Percentiles rank a stretch among this genome's conserved stretches.
Conservation (phyloP, 2,329 filamentous ascomycete species). For the Rutstroemia sp. region DNA sequence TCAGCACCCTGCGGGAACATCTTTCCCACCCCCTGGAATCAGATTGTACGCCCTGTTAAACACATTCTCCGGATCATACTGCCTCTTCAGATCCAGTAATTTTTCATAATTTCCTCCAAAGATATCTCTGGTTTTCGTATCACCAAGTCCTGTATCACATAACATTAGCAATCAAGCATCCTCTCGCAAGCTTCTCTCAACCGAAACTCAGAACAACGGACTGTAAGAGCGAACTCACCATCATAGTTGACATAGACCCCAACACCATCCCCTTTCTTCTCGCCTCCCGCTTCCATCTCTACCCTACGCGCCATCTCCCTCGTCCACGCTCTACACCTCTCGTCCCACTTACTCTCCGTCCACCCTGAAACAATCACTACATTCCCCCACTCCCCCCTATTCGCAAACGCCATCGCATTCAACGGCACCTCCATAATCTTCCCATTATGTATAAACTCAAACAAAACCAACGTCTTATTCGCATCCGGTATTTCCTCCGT, state of each 20-base stretch:
- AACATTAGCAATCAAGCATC: not conserved
- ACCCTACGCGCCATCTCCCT: slow-evolving; percentile 11
- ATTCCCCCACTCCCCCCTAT: slow-evolving; percentile 24
- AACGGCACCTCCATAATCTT: slow-evolving; percentile 18
- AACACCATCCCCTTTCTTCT: not conserved
- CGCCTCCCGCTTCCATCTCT: not conserved
- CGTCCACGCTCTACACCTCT: slow-evolving; percentile 12
- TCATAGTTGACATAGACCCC: slow-evolving; percentile 4
- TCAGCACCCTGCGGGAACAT: not conserved
- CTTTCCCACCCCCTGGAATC: not conserved
- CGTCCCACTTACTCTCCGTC: slow-evolving; percentile 17
- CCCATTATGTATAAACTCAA: slow-evolving; percentile 17
- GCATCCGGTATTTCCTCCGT: slow-evolving; percentile 19
- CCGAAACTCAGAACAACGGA: not conserved
- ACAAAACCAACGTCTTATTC: slow-evolving; percentile 15
- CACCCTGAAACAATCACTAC: slow-evolving; percentile 26
- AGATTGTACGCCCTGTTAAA: slow-evolving; percentile 1
- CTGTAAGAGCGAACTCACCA: not conserved
- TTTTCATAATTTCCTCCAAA: slow-evolving; percentile 14
- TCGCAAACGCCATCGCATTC: slow-evolving; percentile 22
- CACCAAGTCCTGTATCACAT: not conserved
- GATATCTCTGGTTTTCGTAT: slow-evolving; percentile 8
- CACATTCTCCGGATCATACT: slow-evolving; percentile 14
- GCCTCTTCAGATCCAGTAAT: slow-evolving; percentile 14
- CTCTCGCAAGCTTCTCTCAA: no score